phyloP scores from a whole-genome alignment of 495 filamentous ascomycete species.

The Letharia columbiana region DNA sequence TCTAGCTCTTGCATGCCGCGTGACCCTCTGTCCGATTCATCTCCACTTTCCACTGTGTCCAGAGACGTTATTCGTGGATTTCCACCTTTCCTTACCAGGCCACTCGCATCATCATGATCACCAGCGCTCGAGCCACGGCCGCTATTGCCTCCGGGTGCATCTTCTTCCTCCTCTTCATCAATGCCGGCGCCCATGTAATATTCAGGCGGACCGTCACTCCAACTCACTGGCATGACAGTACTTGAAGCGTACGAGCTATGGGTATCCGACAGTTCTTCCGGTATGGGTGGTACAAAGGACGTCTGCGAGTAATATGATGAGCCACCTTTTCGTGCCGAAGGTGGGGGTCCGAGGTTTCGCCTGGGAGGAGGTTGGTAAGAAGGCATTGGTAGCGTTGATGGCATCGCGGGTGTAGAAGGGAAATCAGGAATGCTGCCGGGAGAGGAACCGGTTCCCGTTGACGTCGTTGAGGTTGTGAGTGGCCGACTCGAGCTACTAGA shows the following conservation, averaged over 20 bases:
- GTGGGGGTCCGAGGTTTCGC: constrained; percentile 34
- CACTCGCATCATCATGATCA: constrained; percentile 51
- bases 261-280: constrained; percentile 62
- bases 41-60: constrained; percentile 49
- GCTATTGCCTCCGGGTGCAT: constrained; percentile 29
- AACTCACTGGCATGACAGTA: constrained; percentile 65
- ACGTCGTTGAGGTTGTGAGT: constrained; percentile 31
- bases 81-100: constrained; percentile 68
- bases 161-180: constrained; percentile 37
- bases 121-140: constrained; percentile 31
- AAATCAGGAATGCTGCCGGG: constrained; percentile 42
- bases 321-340: constrained; percentile 59
- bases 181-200: constrained; percentile 37
- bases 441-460: constrained; percentile 27
- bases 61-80: constrained; percentile 64
- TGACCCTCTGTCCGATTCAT: constrained; percentile 22
- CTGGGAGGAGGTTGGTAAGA: constrained; percentile 27
- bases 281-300: constrained; percentile 80
- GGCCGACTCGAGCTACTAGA: constrained; percentile 32
- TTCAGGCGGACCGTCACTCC: constrained; percentile 47
- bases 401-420: constrained; percentile 30
- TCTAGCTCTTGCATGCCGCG: constrained; percentile 23
- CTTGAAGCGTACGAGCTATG: constrained; percentile 76
- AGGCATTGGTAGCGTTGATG: constrained; percentile 23
- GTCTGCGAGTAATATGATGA: constrained; percentile 64